Evolutionary conservation across 805 yeast species (phyloP), one percentile per base, ranked within the genome.

Genomic region (Lipomyces orientalis): DNA sequence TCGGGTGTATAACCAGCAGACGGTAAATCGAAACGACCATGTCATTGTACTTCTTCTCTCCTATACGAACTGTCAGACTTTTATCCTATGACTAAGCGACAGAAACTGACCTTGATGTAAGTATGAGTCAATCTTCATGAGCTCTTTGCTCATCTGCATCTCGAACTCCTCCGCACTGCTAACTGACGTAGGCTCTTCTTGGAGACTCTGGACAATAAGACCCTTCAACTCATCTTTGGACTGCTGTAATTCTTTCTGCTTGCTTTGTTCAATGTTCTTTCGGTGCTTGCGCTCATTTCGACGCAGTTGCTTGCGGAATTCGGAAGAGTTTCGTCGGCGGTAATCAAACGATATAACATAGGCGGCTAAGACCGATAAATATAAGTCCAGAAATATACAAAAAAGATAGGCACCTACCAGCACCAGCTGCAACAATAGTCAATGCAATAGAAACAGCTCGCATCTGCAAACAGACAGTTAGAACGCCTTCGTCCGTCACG

Each of bases 321-420:
- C 90, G 25, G 90, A 79, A 66, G 90, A 87, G 80, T 84, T 83
- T 81, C 98, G 90, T 81, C 99, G 91, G 80, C 85, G 85, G 83
- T 93, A 90, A 81, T 95, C 99, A 76, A 96, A 96, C 82, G 91
- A 95, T 51, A 87, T 82, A 65, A 94, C 91, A 81, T 95, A 94
- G 19, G 80, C 73, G 29, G 79, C 79, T 76, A 57, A 6, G 31
- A 3, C 12, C 16, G 6, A 35, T 19, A 39, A 22, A 25, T 39
- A 29, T 31, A 31, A 43, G 5, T 34, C n/a, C 16, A 12, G 14
- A 1, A 16, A 35, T 35, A 39, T 55, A 22, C 14, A 46, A 39
- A 16, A 39, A 9, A 12, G 35, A 31, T 31, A 55, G 58, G 22
- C 5, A 58, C 64, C 12, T 57, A 67, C 70, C 59, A 1, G 65